Evolutionary conservation across 2,329 filamentous ascomycete genomes (phyloP).

Genomic region (Beauveria australis): DNA sequence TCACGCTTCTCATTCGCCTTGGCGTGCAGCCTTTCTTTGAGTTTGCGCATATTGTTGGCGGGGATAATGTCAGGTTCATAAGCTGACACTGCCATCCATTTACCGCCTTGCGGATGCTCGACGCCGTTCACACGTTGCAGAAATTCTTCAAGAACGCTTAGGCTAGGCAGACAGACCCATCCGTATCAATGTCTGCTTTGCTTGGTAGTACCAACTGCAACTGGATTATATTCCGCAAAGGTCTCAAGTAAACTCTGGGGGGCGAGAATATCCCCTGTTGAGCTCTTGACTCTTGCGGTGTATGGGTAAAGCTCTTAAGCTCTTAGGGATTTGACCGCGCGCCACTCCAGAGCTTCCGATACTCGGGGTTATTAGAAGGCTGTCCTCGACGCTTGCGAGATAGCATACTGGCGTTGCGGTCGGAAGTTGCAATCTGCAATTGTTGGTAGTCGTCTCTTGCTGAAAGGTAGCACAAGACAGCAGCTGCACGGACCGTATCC

Average conservation of each 20-base stretch:
- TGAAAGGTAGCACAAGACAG: background rate
- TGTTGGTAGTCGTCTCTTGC: background rate
- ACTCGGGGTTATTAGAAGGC: background rate
- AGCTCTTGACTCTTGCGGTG: background rate
- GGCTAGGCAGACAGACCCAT: background rate
- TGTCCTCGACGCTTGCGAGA: background rate
- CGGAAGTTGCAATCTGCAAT: background rate
- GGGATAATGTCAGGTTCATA: background rate
- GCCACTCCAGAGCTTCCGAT: background rate
- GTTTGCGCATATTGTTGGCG: background rate
- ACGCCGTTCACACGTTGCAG: background rate
- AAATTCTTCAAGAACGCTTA: background rate
- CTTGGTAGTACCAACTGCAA: background rate
- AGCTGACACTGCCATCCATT: background rate
- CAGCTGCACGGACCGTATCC: background rate
- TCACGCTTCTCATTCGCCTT: slow-evolving; percentile 1
- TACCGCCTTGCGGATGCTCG: background rate
- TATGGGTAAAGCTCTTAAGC: slow-evolving; percentile 7
- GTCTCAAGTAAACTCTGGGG: background rate
- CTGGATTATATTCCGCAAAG: background rate
- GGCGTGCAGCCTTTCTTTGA: background rate
- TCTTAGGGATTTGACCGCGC: background rate
- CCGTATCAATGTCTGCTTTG: background rate
- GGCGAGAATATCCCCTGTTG: background rate
- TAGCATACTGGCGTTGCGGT: background rate